A percentile compares a stretch with the other conserved stretches of the same genome.
These are phyloP conservation scores for Globisporangium okanoganense DNA, from an alignment of 352 stramenopile species.

Conservation along the genomic window DNA sequence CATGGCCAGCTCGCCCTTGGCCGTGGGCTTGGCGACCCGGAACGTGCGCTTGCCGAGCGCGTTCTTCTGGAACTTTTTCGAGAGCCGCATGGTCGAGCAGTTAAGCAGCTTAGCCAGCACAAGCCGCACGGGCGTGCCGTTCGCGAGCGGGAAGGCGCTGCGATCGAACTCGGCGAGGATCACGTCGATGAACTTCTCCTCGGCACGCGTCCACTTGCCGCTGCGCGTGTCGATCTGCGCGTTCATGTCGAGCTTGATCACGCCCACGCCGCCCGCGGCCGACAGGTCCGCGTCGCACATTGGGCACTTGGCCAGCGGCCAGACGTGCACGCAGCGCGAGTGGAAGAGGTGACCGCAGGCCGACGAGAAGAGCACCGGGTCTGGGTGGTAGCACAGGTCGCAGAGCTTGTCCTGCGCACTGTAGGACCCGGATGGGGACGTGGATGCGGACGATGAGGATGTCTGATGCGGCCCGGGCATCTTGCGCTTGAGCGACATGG, in stretches of 20 bases:
- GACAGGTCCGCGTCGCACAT: slow-evolving; percentile 51
- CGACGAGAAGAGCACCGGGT: slow-evolving; percentile 68
- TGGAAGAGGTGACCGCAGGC: slow-evolving; percentile 83
- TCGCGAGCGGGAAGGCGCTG: slow-evolving; percentile 65
- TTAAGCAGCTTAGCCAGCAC: slow-evolving; percentile 85
- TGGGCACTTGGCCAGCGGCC: slow-evolving; percentile 62
- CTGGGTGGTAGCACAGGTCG: slow-evolving; percentile 74
- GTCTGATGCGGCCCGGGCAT: slow-evolving; percentile 16
- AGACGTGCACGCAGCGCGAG: slow-evolving; percentile 80
- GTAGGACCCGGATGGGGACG: slow-evolving; percentile 7
- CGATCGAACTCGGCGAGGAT: slow-evolving; percentile 83
- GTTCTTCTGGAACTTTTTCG: slow-evolving; percentile 90
- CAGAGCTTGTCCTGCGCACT: slow-evolving; percentile 40
- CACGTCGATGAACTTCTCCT: slow-evolving; percentile 84
- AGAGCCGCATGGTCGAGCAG: slow-evolving; percentile 86
- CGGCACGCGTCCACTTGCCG: slow-evolving; percentile 80
- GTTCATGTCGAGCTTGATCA: slow-evolving; percentile 74
- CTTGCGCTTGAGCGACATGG: slow-evolving; percentile 37
- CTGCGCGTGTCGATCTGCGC: slow-evolving; percentile 61
- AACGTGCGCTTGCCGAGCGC: slow-evolving; percentile 85
- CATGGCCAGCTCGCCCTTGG: slow-evolving; percentile 59
- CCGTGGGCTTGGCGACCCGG: slow-evolving; percentile 53
- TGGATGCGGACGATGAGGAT: slow-evolving; percentile 8
- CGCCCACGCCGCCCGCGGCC: slow-evolving; percentile 34
- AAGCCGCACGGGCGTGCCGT: slow-evolving; percentile 80